Conservation (phyloP, 2,329 filamentous ascomycete genomes). For the Aspergillus fumigatiaffinis region DNA sequence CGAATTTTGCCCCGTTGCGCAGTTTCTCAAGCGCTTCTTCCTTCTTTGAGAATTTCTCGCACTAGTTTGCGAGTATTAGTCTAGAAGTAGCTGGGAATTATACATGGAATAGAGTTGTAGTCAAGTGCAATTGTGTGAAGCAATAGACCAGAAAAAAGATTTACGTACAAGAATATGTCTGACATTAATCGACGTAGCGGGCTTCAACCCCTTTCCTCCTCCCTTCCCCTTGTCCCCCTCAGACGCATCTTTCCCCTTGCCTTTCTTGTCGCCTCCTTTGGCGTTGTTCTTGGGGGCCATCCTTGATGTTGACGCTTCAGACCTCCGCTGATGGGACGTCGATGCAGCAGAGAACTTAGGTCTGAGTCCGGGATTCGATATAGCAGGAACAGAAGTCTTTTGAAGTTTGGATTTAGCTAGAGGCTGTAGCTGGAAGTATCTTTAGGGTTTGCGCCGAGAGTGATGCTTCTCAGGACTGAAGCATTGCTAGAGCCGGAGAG, state of each 20-base stretch:
- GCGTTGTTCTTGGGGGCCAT: constrained; percentile 45
- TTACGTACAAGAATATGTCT: constrained; percentile 57
- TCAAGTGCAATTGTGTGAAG: not conserved
- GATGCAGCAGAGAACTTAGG: not conserved
- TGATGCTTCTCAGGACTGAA: too few relatives aligned
- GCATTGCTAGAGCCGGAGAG: not conserved
- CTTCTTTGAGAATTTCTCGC: constrained; percentile 62
- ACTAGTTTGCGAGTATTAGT: constrained; percentile 30
- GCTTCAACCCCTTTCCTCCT: constrained; percentile 45
- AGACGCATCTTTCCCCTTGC: constrained; percentile 38
- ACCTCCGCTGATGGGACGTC: not conserved
- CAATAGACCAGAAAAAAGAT: constrained; percentile 1
- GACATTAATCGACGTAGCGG: constrained; percentile 61
- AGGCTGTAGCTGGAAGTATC: not conserved
- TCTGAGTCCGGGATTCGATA: not conserved
- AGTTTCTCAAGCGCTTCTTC: constrained; percentile 62
- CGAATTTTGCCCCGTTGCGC: constrained; percentile 57
- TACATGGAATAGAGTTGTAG: not conserved
- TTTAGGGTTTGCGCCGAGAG: not conserved
- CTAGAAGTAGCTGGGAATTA: not conserved
- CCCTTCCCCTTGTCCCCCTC: constrained; percentile 24
- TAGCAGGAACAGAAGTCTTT: not conserved
- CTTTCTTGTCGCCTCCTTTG: constrained; percentile 36
- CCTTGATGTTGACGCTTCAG: not conserved
- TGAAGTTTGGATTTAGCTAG: not conserved